Base-by-base conservation (phyloP, 257 asterid species). In the Solanum corneliomulleri region DNA sequence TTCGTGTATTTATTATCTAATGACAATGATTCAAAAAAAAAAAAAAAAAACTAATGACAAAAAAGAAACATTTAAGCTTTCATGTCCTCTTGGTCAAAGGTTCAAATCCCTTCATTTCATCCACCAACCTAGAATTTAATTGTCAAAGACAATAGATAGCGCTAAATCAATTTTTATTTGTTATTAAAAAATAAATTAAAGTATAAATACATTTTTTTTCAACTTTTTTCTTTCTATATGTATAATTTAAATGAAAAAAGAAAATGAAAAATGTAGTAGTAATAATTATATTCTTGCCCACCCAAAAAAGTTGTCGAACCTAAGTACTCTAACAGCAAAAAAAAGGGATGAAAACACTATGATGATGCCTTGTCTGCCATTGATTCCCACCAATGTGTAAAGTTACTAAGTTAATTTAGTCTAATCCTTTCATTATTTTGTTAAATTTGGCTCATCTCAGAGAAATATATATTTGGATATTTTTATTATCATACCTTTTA, bases 351-450 rank as follows among this genome's bases (percentile, higher is more conserved):
- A 74, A 85, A 49, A 90, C 88, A 93, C 88, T 86, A 88, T 91
- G 94, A 92, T 91, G 93, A 91, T 89, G 92, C 89, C 83, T 90
- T 86, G 96, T 92, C 96, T 91, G 92, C 96, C 94, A 93, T 89
- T 70, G 86, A 71, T 84, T 87, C 89, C 89, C 66, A 82, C 84
- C 85, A 86, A 75, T 87, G 84, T 80, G 62, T 35, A 88, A 84
- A 84, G 33, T 33, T 84, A 66, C 29, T 20, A 78, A 78, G 84
- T 77, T 78, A 78, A 78, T 45, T 78, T 45, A 78, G 66, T 45
- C 84, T 45, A 78, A 45, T 78, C 66, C 21, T 9, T 16, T 78
- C 25, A 78, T 78, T 78, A 45, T 25, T 71, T 45, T 78, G 41
- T 78, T 45, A 16, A 45, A 80, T 29, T 45, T 80, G 44, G 68